Base-by-base conservation (phyloP, 441 rosid genomes). In the Eutrema salsugineum region DNA sequence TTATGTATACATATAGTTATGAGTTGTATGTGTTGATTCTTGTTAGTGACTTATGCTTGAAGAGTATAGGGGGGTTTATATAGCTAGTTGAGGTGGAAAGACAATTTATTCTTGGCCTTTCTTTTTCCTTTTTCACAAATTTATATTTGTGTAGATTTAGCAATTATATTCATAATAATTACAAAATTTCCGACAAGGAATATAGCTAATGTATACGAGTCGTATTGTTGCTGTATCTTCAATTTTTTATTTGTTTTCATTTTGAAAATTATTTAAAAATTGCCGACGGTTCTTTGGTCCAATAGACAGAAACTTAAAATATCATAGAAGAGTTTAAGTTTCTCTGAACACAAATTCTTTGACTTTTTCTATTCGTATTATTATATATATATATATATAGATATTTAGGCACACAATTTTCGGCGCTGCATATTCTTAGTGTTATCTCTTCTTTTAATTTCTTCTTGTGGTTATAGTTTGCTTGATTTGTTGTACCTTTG, bases 21-120 rank as follows among this genome's bases (percentile, higher is more conserved):
- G 59, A 43, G 50, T 68, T 48, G 77, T 24, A 16, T 58, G n/a
- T 57, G 28, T 42, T 63, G n/a, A 35, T 68, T 62, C 53, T 68
- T 62, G 71, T 69, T 69, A 68, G 66, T 68, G 70, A 63, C 40
- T 68, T 54, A 38, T 57, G 53, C 27, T 67, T 74, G 30, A 14
- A 35, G 64, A 36, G 51, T 58, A 67, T 76, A 55, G 33, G 69
- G 70, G 61, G 70, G 61, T 76, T 47, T 76, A 76, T 76, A 76
- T 76, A 76, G 79, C 65, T 62, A 49, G 71, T 76, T 56, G 79
- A 63, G 71, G 65, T 55, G 43, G 70, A 48, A 63, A 69, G 56
- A 69, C 11, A 63, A 43, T 63, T 63, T 66, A 63, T 48, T 69
- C 47, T 5, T 76, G 42, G 47, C 75, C 75, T 63, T 63, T 48